phyloP scores from a whole-genome alignment of 2,329 filamentous ascomycete species.

The Scedosporium dehoogii region DNA sequence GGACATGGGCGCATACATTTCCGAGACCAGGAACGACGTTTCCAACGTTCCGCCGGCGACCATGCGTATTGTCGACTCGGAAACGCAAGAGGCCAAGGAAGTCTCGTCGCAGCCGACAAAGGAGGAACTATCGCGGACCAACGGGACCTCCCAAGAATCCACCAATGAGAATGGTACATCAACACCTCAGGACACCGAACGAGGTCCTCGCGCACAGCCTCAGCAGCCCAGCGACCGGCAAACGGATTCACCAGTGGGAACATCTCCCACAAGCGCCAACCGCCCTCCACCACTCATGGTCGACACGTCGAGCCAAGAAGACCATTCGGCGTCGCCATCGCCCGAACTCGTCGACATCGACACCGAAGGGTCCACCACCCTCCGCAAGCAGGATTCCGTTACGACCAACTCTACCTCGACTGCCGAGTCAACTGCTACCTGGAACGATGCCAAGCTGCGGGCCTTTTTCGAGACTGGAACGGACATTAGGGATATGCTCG shows the following conservation, averaged over 20 bases:
- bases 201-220: not conserved
- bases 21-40: conserved; percentile 39
- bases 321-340: conserved; percentile 54
- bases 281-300: conserved; percentile 58
- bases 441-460: conserved; percentile 79
- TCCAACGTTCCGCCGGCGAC: conserved; percentile 46
- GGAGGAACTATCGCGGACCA: conserved; percentile 14
- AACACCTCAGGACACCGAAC: not conserved
- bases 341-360: conserved; percentile 45
- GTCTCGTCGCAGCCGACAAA: conserved; percentile 4
- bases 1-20: conserved; percentile 15
- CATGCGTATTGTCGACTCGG: conserved; percentile 49
- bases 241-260: conserved; percentile 57
- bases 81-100: conserved; percentile 28
- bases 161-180: conserved; percentile 2
- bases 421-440: conserved; percentile 44
- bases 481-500: conserved; percentile 80
- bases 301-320: conserved; percentile 63
- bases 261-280: conserved; percentile 44
- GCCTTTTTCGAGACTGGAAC: conserved; percentile 79
- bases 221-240: not conserved
- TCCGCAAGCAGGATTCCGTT: conserved; percentile 35
- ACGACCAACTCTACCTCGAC: conserved; percentile 24
- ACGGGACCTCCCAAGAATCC: conserved; percentile 21
- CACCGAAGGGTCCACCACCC: conserved; percentile 27